These are phyloP conservation scores for Nicotiana knightiana DNA, from an alignment of 257 asterid genomes.

Conservation along the genomic window DNA sequence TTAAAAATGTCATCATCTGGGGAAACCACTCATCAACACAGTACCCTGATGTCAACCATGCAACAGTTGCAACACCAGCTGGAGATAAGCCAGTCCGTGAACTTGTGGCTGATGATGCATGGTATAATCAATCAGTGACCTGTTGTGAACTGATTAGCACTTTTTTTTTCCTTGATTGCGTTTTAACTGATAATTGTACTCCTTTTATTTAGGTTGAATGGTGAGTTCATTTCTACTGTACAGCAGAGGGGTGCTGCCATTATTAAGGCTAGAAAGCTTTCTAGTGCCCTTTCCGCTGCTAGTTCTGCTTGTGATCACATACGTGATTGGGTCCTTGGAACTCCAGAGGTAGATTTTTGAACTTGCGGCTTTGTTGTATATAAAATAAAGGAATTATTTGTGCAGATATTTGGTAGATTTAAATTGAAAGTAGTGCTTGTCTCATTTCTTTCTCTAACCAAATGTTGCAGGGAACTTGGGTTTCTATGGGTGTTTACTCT, in stretches of 20 bases:
- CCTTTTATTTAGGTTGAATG: slow-evolving; percentile 51
- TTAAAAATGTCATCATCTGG: slow-evolving; percentile 87
- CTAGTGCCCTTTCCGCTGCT: slow-evolving; percentile 98
- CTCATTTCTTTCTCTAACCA: background rate
- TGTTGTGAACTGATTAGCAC: background rate
- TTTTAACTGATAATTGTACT: background rate
- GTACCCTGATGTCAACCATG: slow-evolving; percentile 93
- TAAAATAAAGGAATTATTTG: background rate
- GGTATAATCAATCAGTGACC: slow-evolving; percentile 32
- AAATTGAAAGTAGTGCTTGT: background rate
- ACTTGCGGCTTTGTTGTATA: background rate
- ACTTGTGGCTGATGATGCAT: slow-evolving; percentile 69
- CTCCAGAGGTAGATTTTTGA: slow-evolving; percentile 61
- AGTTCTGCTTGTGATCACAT: slow-evolving; percentile 97
- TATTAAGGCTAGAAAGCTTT: slow-evolving; percentile 85
- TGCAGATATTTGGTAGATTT: background rate
- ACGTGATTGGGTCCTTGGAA: slow-evolving; percentile 97
- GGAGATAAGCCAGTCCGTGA: slow-evolving; percentile 78
- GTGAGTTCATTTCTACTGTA: slow-evolving; percentile 72
- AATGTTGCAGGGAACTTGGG: slow-evolving; percentile 68
- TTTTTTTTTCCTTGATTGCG: background rate
- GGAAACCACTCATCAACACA: slow-evolving; percentile 94
- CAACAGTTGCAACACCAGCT: slow-evolving; percentile 61
- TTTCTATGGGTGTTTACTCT: slow-evolving; percentile 97
- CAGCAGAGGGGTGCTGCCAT: slow-evolving; percentile 99